These are phyloP conservation scores for Ophioceras dolichostomum DNA, from an alignment of 2,329 filamentous ascomycete genomes.

Conservation along the genomic window DNA sequence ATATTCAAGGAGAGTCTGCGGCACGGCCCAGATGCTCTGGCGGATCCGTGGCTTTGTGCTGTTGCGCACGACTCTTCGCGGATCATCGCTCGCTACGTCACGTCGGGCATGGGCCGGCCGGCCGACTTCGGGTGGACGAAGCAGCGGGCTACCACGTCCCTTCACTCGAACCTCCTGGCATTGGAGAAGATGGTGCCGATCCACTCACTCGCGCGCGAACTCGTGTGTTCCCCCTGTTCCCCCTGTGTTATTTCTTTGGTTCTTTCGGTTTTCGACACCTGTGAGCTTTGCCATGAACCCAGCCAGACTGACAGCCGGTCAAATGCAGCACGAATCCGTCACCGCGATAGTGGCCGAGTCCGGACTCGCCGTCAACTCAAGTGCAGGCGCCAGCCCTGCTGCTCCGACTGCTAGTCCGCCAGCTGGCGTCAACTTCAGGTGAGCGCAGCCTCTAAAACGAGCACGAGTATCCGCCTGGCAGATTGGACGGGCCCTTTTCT, in stretches of 20 bases:
- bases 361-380: too few relatives aligned
- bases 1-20: conserved; percentile 10
- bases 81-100: conserved; percentile 6
- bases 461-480: not conserved
- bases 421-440: too few relatives aligned
- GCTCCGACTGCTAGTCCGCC: too few relatives aligned
- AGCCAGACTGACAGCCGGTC: too few relatives aligned
- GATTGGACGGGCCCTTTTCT: not conserved
- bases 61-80: conserved; percentile 6
- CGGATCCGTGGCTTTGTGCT: conserved; percentile 6
- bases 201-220: conserved; percentile 3
- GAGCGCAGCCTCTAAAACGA: too few relatives aligned
- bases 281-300: too few relatives aligned
- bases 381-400: too few relatives aligned
- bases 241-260: not conserved
- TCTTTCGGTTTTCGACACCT: too few relatives aligned
- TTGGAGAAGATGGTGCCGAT: conserved; percentile 7
- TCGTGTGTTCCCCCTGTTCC: conserved; percentile 2
- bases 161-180: conserved; percentile 6
- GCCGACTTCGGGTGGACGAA: not conserved
- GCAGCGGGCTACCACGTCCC: conserved; percentile 1
- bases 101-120: not conserved
- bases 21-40: conserved; percentile 5
- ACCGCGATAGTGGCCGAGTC: too few relatives aligned
- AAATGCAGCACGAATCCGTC: too few relatives aligned